Evolutionary conservation across 2,329 filamentous ascomycete species (phyloP), one percentile per base, ranked within the genome.

Genomic region (Tolypocladium tundrense): DNA sequence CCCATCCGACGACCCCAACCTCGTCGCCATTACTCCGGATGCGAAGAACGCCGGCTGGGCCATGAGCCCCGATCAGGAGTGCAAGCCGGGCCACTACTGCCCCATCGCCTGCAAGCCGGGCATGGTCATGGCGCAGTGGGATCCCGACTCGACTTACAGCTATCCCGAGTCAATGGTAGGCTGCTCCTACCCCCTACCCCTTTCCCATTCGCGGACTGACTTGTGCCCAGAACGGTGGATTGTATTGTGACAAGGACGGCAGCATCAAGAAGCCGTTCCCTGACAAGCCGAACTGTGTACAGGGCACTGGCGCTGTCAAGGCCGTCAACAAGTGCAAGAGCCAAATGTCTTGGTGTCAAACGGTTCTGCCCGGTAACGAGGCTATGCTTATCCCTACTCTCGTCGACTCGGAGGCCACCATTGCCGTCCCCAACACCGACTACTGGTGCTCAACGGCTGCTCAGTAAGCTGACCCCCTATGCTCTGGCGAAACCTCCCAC

Each of bases 351-450:
- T 90, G 88, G 73, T 92, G 88, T 72, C 88, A 92, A 73, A 92
- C 88, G 5, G 86, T 91, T 16, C 73, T 91, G 60, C 88, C 88
- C 21, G 88, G 88, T 54, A 87, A 90, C 66, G 88, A 92, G 74
- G 86, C 86, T 60, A 92, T 92, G 88, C 77, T 91, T 64, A 91
- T 91, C 65, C 88, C 88, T 19, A 92, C 88, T n/a, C 72, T 85
- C 61, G 85, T 91, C 53, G 67, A 77, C 35, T 73, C 76, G 60
- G 71, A 69, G 27, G 73, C 77, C 61, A 80, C 79, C 37, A 76
- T 93, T 57, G 88, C 89, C 54, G 88, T 92, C 41, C 89, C 89
- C 10, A 86, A 79, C 58, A 73, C 79, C 21, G 79, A 74, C 58
- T 92, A 92, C 72, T 92, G 88, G 88, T 83, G 78, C 64, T 72